Conservation (phyloP, 148 eudicot genomes). For the Rhododendron ferrugineum region DNA sequence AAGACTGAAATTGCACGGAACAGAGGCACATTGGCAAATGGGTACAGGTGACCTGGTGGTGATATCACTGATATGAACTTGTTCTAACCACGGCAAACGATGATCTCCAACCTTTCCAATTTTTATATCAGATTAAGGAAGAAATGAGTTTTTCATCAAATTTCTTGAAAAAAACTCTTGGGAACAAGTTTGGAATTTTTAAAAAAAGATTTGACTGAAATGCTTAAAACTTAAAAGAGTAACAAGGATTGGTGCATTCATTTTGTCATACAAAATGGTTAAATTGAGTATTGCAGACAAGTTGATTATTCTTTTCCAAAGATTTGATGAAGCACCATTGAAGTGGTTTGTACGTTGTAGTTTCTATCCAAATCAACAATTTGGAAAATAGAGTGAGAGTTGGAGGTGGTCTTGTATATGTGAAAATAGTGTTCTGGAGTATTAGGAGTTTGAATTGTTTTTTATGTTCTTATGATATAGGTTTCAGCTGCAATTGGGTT, state of each 20-base stretch:
- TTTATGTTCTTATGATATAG: constrained; percentile 27
- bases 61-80: neutral
- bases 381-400: neutral
- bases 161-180: neutral
- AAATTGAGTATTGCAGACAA: neutral
- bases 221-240: neutral
- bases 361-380: neutral
- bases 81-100: neutral
- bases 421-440: neutral
- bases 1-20: neutral
- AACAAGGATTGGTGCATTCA: neutral
- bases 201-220: neutral
- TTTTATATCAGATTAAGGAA: neutral
- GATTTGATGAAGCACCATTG: neutral
- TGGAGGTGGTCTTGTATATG: neutral
- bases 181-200: neutral
- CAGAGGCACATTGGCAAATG: neutral
- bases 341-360: neutral
- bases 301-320: neutral
- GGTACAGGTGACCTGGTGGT: neutral
- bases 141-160: neutral
- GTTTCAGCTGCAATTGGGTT: constrained; percentile 94
- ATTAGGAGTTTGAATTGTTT: neutral
- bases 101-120: neutral
- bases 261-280: neutral